Evolutionary conservation across 2,329 filamentous ascomycete genomes (phyloP), one percentile per base, ranked within the genome.

Genomic region (Fusarium fujikuroi): DNA sequence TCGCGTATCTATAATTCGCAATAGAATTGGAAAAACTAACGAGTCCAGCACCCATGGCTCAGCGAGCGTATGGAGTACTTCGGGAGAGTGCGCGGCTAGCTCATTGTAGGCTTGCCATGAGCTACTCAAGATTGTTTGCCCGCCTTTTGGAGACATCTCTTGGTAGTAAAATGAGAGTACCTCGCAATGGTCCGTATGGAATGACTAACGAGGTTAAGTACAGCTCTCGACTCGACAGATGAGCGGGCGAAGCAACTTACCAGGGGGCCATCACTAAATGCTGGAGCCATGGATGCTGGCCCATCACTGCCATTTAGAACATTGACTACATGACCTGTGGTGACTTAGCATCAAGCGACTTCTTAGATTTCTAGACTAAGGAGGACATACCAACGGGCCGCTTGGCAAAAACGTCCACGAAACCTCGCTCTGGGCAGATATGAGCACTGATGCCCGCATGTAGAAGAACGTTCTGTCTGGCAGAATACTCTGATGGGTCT

Each of bases 351-450:
- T 43, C 4, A 16, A 23, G 9, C 0, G 3, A 4, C 39, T 42
- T 42, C 14, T n/a, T 1, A n/a, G 4, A 9, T 9, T 15, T 16
- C 6, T 16, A 0, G 5, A 16, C 9, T 16, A 1, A 16, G 9
- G 40, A 23, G 16, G 14, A 6, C n/a, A 23, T 42, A 4, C 40
- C 14, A 16, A 42, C 5, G 7, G n/a, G 40, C 5, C 40, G 21
- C 40, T 23, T 23, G 21, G 40, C 14, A 42, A 42, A 42, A 3
- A 23, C 40, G n/a, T 23, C 40, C 21, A 23, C 5, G n/a, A 23
- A 23, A 7, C n/a, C 40, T 43, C 40, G 15, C 40, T 43, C 40
- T 16, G 9, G 40, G 4, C n/a, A 23, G 2, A 44, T 44, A 44
- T 25, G 11, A 25, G 23, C 16, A 25, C 23, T 44, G 23, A 44